Percentiles rank a stretch among this genome's conserved stretches.
These are phyloP conservation scores for Haematococcus lacustris DNA, from an alignment of 139 green algal genomes.

Conservation along the genomic window DNA sequence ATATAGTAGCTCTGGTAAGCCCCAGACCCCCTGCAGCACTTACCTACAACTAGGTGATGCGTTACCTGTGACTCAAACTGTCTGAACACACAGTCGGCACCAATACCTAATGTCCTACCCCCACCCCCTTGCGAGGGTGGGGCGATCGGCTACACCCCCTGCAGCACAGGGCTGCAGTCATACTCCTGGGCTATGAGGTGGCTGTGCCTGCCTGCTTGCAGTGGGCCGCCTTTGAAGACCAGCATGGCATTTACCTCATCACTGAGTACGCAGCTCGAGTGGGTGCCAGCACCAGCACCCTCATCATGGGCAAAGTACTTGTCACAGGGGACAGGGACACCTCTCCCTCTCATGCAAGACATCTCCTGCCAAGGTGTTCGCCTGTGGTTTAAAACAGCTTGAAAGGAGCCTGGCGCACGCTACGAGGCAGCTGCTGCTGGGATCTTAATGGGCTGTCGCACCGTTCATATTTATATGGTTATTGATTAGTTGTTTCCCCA, in stretches of 20 bases:
- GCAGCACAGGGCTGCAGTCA: too few relatives aligned
- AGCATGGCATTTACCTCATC: constrained; percentile 34
- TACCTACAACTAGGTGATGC: not conserved
- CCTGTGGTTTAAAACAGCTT: not conserved
- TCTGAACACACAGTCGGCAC: not conserved
- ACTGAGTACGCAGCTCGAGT: constrained; percentile 24
- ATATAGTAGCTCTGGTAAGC: constrained; percentile 50
- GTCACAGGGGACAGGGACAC: too few relatives aligned
- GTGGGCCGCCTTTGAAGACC: constrained; percentile 52
- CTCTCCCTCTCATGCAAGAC: too few relatives aligned
- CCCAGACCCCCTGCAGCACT: not conserved
- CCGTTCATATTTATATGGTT: too few relatives aligned
- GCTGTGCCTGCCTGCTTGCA: constrained; percentile 18
- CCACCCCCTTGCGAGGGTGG: not conserved
- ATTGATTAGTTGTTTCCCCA: too few relatives aligned
- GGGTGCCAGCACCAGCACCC: not conserved
- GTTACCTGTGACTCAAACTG: not conserved
- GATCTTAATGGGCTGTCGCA: too few relatives aligned
- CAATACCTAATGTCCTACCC: not conserved
- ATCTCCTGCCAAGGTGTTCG: not conserved
- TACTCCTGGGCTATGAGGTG: too few relatives aligned
- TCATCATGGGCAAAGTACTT: not conserved
- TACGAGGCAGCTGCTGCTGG: not conserved
- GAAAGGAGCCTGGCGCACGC: not conserved
- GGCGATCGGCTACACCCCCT: not conserved